phyloP scores from a whole-genome alignment of 2,329 filamentous ascomycete genomes.

The Didymella glomerata region DNA sequence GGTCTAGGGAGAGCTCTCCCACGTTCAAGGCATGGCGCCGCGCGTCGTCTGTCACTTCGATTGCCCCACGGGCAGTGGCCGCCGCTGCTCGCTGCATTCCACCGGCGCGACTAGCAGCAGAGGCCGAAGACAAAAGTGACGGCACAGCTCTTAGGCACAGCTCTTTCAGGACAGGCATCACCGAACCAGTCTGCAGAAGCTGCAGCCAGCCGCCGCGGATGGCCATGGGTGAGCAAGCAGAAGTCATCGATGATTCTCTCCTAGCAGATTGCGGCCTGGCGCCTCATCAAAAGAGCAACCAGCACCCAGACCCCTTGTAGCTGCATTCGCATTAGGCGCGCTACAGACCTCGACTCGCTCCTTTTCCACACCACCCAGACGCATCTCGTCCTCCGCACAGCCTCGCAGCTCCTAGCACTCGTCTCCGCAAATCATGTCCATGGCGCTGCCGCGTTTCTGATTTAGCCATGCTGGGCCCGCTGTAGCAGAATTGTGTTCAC shows the following conservation, averaged over 20 bases:
- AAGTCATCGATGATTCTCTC: neutral
- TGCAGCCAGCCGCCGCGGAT: conserved; percentile 3
- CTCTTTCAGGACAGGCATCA: neutral
- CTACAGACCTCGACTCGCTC: conserved; percentile 6
- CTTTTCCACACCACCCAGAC: conserved; percentile 16
- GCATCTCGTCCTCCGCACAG: conserved; percentile 16
- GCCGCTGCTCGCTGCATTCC: conserved; percentile 5
- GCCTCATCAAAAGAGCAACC: conserved; percentile 9
- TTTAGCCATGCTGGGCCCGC: conserved; percentile 18
- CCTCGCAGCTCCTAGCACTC: conserved; percentile 10
- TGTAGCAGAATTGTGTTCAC: conserved; percentile 12
- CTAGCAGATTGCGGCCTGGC: conserved; percentile 11
- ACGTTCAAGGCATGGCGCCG: conserved; percentile 5
- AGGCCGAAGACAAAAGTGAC: conserved; percentile 1
- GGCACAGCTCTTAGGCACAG: neutral
- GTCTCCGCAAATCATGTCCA: conserved; percentile 6
- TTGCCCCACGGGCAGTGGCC: conserved; percentile 2
- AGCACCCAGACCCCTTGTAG: conserved; percentile 8
- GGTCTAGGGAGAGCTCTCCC: neutral
- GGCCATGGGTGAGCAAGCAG: neutral
- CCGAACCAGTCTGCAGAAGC: neutral
- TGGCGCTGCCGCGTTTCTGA: conserved; percentile 12
- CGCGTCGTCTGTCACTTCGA: conserved; percentile 2
- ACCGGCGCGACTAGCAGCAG: conserved; percentile 3
- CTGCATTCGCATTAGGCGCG: conserved; percentile 12